A percentile compares a stretch with the other conserved stretches of the same genome.
These are phyloP conservation scores for Ceratocystis albifundus DNA, from an alignment of 2,329 filamentous ascomycete genomes.

Conservation along the genomic window DNA sequence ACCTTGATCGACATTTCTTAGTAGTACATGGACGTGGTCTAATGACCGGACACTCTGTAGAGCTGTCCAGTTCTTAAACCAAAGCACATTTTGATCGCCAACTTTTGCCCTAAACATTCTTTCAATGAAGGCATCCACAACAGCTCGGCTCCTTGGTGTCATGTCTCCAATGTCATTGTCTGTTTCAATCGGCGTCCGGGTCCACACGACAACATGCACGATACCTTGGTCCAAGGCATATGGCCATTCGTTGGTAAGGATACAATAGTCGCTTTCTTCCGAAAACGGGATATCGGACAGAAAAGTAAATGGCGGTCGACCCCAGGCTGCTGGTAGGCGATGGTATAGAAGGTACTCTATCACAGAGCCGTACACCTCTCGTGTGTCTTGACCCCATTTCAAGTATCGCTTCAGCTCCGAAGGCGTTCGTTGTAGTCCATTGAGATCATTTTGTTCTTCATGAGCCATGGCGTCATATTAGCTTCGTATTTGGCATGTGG, in stretches of 20 bases:
- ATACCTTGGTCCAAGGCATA: constrained; percentile 59
- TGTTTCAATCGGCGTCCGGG: constrained; percentile 66
- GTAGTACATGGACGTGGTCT: constrained; percentile 78
- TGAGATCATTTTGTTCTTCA: constrained; percentile 49
- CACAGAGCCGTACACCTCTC: constrained; percentile 64
- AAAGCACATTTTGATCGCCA: constrained; percentile 49
- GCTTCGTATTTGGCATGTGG: not conserved
- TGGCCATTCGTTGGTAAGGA: constrained; percentile 86
- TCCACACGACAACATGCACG: constrained; percentile 85
- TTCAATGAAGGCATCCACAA: constrained; percentile 59
- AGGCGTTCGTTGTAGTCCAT: constrained; percentile 65
- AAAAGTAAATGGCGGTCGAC: constrained; percentile 44
- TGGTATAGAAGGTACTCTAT: constrained; percentile 65
- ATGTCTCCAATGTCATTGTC: constrained; percentile 60
- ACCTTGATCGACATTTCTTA: constrained; percentile 43
- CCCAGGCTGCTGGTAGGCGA: constrained; percentile 58
- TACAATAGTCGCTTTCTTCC: constrained; percentile 48
- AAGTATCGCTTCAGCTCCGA: constrained; percentile 72
- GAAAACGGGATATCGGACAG: constrained; percentile 42
- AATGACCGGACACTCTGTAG: constrained; percentile 78
- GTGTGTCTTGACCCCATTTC: constrained; percentile 59
- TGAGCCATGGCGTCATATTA: not conserved
- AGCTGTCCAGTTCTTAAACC: constrained; percentile 91
- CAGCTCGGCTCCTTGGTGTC: constrained; percentile 51
- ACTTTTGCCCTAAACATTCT: constrained; percentile 54